Percentiles rank a stretch among this genome's conserved stretches.
These are phyloP conservation scores for Plasmodium yoelii DNA, from an alignment of 169 alveolate species.

Conservation along the genomic window DNA sequence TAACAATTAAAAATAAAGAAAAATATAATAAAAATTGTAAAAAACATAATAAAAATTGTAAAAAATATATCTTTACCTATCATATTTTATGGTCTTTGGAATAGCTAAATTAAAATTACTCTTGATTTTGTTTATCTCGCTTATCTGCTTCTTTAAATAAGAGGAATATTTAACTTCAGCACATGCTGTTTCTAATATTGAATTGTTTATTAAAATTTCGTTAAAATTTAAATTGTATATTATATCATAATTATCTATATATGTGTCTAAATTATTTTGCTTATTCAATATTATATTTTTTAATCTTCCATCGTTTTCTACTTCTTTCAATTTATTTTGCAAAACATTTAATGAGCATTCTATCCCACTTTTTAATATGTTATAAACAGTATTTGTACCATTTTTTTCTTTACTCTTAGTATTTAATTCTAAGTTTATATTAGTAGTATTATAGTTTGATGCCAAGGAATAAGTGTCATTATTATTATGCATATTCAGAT, in stretches of 20 bases:
- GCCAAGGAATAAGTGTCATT: no score
- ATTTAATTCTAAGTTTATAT: background rate
- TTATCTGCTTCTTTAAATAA: conserved; percentile 77
- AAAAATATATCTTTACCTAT: conserved; percentile 61
- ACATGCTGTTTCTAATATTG: conserved; percentile 77
- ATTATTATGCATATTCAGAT: background rate
- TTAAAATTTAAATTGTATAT: background rate
- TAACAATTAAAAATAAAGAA: no score
- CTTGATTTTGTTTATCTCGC: conserved; percentile 77
- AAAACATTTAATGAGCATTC: conserved; percentile 48
- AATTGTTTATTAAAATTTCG: conserved; percentile 19
- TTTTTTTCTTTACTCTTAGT: background rate
- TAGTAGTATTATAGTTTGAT: background rate
- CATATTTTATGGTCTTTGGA: conserved; percentile 77
- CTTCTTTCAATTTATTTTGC: conserved; percentile 14
- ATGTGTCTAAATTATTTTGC: background rate
- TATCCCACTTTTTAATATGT: conserved; percentile 50
- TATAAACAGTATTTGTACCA: conserved; percentile 28
- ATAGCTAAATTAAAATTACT: conserved; percentile 76
- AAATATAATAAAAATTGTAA: no score
- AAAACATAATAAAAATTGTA: no score
- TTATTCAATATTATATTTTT: conserved; percentile 2
- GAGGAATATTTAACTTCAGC: conserved; percentile 83
- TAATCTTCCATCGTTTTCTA: background rate
- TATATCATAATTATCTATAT: conserved; percentile 7